Evolutionary conservation across 768 basidiomycete genomes (phyloP), one percentile per base, ranked within the genome.

Genomic region (Hortiboletus campestris): DNA sequence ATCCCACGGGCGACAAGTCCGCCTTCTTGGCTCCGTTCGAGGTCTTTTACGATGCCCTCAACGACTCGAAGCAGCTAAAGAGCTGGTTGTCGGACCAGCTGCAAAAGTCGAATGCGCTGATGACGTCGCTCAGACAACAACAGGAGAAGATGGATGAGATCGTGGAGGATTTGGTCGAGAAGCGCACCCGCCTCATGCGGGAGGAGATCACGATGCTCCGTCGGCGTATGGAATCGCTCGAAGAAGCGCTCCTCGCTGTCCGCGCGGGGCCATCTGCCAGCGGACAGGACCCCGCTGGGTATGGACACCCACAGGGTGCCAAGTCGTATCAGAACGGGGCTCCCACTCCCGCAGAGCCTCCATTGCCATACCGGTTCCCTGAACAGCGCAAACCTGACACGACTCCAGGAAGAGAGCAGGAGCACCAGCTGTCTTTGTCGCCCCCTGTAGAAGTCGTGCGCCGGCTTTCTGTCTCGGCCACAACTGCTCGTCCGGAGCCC

Each of bases 1-100:
- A 80, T 39, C 81, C 84, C 63, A 64, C 80, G 11, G 80, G 81
- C 22, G 86, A 87, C 64, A 90, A 87, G 67, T 75, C 82, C 1
- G 85, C 89, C 19, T 94, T 94, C 70, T 73, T 94, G 46, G 84
- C 86, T 0, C 91, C 89, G 3, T 94, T 94, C 61, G 89, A 88
- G 64, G 70, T 80, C 49, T 94, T 94, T 70, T 94, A 92, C 67
- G 91, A 94, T 56, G 86, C 90, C 4, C 81, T 94, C 32, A 80
- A 85, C 51, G 92, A 92, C 68, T 84, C 88, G 16, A 85, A 83
- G 65, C 83, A 89, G 64, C 80, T 94, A 54, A 91, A 92, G 72
- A 64, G 68, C 36, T 91, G 90, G 86, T 77, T 94, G 8, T 75
- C 78, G 22, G 87, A 89, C 43, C 90, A 93, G 70, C 72, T 92